These are phyloP conservation scores for Russula olivacea DNA, from an alignment of 768 basidiomycete species.

Conservation along the genomic window DNA sequence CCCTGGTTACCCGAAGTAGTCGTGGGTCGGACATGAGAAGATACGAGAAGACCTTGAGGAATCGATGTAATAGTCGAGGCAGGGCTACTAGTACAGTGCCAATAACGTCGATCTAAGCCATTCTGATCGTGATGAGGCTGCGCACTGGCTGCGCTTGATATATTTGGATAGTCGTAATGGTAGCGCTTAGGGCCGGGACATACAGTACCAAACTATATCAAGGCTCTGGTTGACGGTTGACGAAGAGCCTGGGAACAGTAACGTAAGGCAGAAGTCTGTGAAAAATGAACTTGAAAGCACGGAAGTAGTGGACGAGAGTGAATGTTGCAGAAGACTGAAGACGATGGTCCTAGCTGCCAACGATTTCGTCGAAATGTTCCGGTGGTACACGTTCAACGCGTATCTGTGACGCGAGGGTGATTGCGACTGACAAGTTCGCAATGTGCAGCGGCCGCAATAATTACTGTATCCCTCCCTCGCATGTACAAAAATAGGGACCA, in stretches of 20 bases:
- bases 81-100: not conserved
- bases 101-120: not conserved
- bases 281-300: not conserved
- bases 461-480: too few relatives aligned
- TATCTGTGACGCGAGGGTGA: too few relatives aligned
- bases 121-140: not conserved
- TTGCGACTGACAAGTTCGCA: too few relatives aligned
- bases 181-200: not conserved
- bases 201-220: too few relatives aligned
- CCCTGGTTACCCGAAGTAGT: slow-evolving; percentile 85
- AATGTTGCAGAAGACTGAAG: not conserved
- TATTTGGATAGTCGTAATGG: not conserved
- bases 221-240: not conserved
- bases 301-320: not conserved
- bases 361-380: too few relatives aligned
- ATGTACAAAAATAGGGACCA: too few relatives aligned
- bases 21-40: slow-evolving; percentile 51
- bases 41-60: not conserved
- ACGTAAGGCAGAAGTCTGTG: not conserved
- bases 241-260: too few relatives aligned
- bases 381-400: too few relatives aligned
- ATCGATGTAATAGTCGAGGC: not conserved
- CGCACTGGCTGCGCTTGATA: not conserved
- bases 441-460: too few relatives aligned
- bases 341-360: too few relatives aligned